Evolutionary conservation across 2,329 filamentous ascomycete genomes (phyloP).

Genomic region (Camillea tinctor): DNA sequence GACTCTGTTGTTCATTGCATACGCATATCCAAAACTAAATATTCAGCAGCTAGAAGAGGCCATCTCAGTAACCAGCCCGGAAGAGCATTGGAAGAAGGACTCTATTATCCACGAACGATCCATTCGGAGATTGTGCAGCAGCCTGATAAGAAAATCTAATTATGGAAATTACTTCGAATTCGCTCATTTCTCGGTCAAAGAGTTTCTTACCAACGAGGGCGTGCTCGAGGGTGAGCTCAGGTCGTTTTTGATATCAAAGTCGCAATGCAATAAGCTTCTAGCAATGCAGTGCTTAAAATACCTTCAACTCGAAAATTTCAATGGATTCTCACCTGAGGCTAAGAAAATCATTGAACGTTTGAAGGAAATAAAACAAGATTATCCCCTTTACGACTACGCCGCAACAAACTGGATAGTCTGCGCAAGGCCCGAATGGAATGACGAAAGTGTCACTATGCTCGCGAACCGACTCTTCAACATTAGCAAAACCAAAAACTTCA

Average conservation of each 20-base stretch:
- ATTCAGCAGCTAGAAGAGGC: constrained; percentile 5
- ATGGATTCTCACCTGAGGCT: neutral
- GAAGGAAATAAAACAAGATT: neutral
- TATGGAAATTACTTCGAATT: constrained; percentile 15
- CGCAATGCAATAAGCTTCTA: constrained; percentile 1
- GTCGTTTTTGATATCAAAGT: constrained; percentile 11
- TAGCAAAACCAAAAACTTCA: constrained; percentile 9
- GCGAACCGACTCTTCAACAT: constrained; percentile 7
- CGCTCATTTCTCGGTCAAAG: constrained; percentile 20
- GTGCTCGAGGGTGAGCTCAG: constrained; percentile 5
- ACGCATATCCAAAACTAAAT: neutral
- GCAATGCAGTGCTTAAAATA: constrained; percentile 12
- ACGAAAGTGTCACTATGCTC: constrained; percentile 1
- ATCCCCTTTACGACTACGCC: neutral
- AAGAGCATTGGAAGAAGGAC: constrained; percentile 1
- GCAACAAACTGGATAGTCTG: neutral
- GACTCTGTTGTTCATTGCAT: constrained; percentile 10
- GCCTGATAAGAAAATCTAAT: constrained; percentile 18
- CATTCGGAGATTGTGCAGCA: constrained; percentile 13
- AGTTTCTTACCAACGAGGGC: constrained; percentile 12
- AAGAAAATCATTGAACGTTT: neutral
- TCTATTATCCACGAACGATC: constrained; percentile 1
- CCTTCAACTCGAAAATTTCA: constrained; percentile 18
- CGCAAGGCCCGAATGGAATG: neutral
- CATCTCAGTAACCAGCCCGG: neutral